phyloP scores from a whole-genome alignment of 2,329 filamentous ascomycete genomes.

The Exutisphaerella laricina region DNA sequence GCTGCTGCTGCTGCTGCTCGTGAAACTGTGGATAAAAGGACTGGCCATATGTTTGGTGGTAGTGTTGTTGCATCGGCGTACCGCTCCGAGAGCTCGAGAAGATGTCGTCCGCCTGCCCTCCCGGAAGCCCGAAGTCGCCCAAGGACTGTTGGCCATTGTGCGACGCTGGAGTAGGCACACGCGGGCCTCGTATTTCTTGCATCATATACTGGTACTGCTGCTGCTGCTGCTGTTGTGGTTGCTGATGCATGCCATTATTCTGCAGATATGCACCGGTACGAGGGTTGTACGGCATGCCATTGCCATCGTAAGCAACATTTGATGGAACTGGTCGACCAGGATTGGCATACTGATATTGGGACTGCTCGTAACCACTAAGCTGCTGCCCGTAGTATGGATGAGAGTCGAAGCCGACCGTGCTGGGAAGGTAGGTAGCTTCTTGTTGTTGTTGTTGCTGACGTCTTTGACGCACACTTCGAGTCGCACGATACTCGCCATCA shows the following conservation, averaged over 20 bases:
- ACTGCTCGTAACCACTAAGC: conserved; percentile 24
- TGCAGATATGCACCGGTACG: conserved; percentile 27
- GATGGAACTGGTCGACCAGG: conserved; percentile 27
- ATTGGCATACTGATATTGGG: conserved; percentile 28
- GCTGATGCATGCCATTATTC: conserved; percentile 16
- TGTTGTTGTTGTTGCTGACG: conserved; percentile 17
- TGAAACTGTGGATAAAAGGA: conserved; percentile 26
- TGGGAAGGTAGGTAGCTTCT: conserved; percentile 24
- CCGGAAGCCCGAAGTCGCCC: conserved; percentile 31
- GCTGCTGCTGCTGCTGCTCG: conserved; percentile 23
- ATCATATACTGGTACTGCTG: conserved; percentile 25
- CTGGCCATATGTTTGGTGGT: too few relatives aligned
- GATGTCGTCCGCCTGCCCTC: conserved; percentile 28
- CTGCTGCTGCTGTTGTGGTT: conserved; percentile 20
- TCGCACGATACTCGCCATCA: conserved; percentile 31
- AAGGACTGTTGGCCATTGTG: conserved; percentile 24
- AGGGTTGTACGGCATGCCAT: conserved; percentile 27
- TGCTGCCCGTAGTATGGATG: conserved; percentile 31
- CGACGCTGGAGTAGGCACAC: conserved; percentile 26
- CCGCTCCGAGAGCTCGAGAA: conserved; percentile 27
- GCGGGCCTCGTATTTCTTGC: conserved; percentile 24
- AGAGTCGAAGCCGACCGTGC: conserved; percentile 28
- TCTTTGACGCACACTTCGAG: conserved; percentile 24
- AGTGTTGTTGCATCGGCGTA: conserved; percentile 30
- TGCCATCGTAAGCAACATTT: conserved; percentile 28